Percentiles rank a stretch among this genome's conserved stretches.
Evolutionary conservation across 2,329 filamentous ascomycete genomes (phyloP).

Genomic region (Exophiala sp.): DNA sequence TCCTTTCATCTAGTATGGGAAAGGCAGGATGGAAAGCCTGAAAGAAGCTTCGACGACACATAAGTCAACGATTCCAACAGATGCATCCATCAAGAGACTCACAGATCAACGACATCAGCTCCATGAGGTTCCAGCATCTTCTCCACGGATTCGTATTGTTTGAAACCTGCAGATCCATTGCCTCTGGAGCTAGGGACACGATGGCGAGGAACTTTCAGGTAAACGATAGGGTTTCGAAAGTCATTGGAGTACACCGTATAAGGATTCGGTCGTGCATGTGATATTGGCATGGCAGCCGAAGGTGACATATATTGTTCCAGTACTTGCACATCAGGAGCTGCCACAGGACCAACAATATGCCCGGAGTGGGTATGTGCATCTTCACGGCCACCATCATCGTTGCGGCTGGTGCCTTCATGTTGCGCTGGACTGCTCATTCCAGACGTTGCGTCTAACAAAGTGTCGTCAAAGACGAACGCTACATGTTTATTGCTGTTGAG

Average conservation of each 20-base stretch:
- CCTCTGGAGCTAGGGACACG: slow-evolving; percentile 32
- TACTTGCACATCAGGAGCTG: slow-evolving; percentile 58
- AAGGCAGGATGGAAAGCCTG: slow-evolving; percentile 56
- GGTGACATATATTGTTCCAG: slow-evolving; percentile 55
- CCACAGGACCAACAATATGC: slow-evolving; percentile 58
- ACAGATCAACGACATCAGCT: slow-evolving; percentile 47
- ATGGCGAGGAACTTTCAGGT: slow-evolving; percentile 30
- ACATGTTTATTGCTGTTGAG: background rate
- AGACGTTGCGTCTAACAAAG: background rate
- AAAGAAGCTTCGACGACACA: slow-evolving; percentile 49
- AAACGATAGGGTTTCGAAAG: slow-evolving; percentile 41
- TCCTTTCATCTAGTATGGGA: slow-evolving; percentile 55
- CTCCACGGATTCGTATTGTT: slow-evolving; percentile 55
- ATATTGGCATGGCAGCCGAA: slow-evolving; percentile 31
- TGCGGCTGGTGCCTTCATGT: background rate
- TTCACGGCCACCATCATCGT: slow-evolving; percentile 25
- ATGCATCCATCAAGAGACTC: background rate
- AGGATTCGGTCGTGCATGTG: slow-evolving; percentile 26
- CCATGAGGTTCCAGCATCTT: slow-evolving; percentile 56
- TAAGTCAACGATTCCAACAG: background rate
- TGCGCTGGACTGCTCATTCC: background rate
- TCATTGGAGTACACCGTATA: slow-evolving; percentile 33
- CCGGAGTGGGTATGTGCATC: slow-evolving; percentile 5
- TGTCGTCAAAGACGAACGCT: slow-evolving; percentile 1
- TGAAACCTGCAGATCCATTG: slow-evolving; percentile 44